phyloP scores from a whole-genome alignment of 768 basidiomycete genomes.

The Leccinum obscurum region DNA sequence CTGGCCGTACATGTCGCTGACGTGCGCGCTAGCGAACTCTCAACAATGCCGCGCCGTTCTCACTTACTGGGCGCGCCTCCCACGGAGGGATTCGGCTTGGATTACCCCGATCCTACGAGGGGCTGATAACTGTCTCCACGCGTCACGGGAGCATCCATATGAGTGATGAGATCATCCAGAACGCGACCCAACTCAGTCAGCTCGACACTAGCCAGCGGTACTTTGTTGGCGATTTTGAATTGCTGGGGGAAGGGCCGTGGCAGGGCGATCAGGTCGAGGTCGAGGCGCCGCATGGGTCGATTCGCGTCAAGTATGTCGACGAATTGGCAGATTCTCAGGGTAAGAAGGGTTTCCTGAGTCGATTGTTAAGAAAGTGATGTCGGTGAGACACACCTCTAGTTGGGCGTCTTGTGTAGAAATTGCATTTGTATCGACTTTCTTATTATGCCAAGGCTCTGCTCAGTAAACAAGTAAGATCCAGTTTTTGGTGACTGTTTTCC shows the following conservation, averaged over 20 bases:
- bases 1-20: not conserved
- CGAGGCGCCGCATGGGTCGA: constrained; percentile 17
- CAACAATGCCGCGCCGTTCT: constrained; percentile 17
- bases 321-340: constrained; percentile 3
- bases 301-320: constrained; percentile 23
- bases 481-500: not conserved
- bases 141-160: constrained; percentile 18
- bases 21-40: constrained; percentile 13
- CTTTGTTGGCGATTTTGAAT: constrained; percentile 27
- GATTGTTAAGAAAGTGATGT: constrained; percentile 21
- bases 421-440: not conserved
- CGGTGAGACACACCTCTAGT: not conserved
- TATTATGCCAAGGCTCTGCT: too few relatives aligned
- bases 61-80: constrained; percentile 5
- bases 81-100: constrained; percentile 19
- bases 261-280: constrained; percentile 21
- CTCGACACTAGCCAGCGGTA: constrained; percentile 14
- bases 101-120: constrained; percentile 26
- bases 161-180: constrained; percentile 13
- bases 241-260: constrained; percentile 23
- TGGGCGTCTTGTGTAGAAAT: not conserved
- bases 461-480: too few relatives aligned
- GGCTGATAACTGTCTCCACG: constrained; percentile 20
- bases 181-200: constrained; percentile 26
- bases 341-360: constrained; percentile 19